phyloP scores from a whole-genome alignment of 345 rosid species.

The Erucastrum elatum region DNA sequence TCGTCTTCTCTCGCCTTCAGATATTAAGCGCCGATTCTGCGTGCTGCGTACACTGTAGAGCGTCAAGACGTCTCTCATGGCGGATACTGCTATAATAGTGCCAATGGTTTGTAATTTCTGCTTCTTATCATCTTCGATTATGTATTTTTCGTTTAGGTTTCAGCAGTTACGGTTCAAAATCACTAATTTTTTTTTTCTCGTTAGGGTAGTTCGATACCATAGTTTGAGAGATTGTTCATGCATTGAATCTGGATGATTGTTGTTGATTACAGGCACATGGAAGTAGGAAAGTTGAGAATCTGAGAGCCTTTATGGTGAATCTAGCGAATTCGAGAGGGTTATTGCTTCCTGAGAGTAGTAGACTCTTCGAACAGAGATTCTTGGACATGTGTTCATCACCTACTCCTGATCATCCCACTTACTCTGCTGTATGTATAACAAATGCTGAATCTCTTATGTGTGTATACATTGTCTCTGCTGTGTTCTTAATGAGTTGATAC shows the following conservation, averaged over 20 bases:
- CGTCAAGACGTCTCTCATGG: constrained; percentile 30
- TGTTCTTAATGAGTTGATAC: not conserved
- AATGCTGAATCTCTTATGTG: not conserved
- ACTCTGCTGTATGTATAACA: constrained; percentile 34
- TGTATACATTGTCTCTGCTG: not conserved
- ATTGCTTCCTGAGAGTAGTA: constrained; percentile 30
- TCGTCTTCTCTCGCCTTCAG: not conserved
- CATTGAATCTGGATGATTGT: not conserved
- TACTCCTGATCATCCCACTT: constrained; percentile 42
- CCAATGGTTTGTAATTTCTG: constrained; percentile 21
- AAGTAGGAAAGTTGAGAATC: constrained; percentile 31
- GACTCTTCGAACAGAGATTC: constrained; percentile 27
- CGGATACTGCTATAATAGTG: constrained; percentile 13
- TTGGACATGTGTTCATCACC: constrained; percentile 27
- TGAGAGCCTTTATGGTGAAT: constrained; percentile 35
- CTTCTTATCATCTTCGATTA: not conserved
- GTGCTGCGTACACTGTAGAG: not conserved
- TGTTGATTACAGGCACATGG: constrained; percentile 21
- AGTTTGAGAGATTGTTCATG: constrained; percentile 5
- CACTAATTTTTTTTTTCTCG: not conserved
- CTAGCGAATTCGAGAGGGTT: constrained; percentile 30
- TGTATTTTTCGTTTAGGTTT: constrained; percentile 25
- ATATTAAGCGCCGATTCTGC: constrained; percentile 17
- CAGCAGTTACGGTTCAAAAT: not conserved
- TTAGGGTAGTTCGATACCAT: not conserved